These are phyloP conservation scores for Exophiala sideris DNA, from an alignment of 2,329 filamentous ascomycete genomes.

Conservation along the genomic window DNA sequence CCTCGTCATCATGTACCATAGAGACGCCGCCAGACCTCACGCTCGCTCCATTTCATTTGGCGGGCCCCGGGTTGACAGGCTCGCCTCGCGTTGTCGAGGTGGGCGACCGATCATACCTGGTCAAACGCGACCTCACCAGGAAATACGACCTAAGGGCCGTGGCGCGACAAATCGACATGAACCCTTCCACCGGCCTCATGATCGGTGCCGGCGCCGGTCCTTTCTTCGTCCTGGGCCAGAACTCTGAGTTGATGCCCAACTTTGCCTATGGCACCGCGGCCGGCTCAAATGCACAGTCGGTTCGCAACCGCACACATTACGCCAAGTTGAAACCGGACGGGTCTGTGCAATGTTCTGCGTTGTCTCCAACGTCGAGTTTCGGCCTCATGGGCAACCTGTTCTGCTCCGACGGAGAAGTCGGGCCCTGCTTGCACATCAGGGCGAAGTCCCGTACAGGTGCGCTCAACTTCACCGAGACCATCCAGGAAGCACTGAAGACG, in stretches of 20 bases:
- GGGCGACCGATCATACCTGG: slow-evolving; percentile 44
- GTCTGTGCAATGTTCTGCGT: slow-evolving; percentile 27
- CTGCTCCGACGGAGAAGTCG: slow-evolving; percentile 35
- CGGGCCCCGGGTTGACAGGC: slow-evolving; percentile 41
- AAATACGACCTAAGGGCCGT: slow-evolving; percentile 36
- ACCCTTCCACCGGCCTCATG: slow-evolving; percentile 31
- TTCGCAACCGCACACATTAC: slow-evolving; percentile 31
- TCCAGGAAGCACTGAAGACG: slow-evolving; percentile 31
- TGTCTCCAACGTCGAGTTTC: slow-evolving; percentile 32
- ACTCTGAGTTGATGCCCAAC: slow-evolving; percentile 43
- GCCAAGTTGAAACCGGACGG: slow-evolving; percentile 23
- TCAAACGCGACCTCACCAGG: slow-evolving; percentile 31
- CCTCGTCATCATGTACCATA: slow-evolving; percentile 7
- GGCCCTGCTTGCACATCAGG: slow-evolving; percentile 37
- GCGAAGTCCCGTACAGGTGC: slow-evolving; percentile 32
- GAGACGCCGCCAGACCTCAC: slow-evolving; percentile 35
- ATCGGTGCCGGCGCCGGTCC: slow-evolving; percentile 45
- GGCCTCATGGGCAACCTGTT: slow-evolving; percentile 45
- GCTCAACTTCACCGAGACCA: slow-evolving; percentile 35
- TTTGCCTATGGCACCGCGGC: slow-evolving; percentile 32
- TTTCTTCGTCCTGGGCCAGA: slow-evolving; percentile 40
- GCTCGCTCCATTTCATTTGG: slow-evolving; percentile 38
- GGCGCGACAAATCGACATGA: slow-evolving; percentile 38
- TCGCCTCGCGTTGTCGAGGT: slow-evolving; percentile 42
- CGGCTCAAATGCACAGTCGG: slow-evolving; percentile 11